Percentiles rank a stretch among this genome's conserved stretches.
Conservation (phyloP, 2,329 filamentous ascomycete species). For the Pseudocercospora musae region DNA sequence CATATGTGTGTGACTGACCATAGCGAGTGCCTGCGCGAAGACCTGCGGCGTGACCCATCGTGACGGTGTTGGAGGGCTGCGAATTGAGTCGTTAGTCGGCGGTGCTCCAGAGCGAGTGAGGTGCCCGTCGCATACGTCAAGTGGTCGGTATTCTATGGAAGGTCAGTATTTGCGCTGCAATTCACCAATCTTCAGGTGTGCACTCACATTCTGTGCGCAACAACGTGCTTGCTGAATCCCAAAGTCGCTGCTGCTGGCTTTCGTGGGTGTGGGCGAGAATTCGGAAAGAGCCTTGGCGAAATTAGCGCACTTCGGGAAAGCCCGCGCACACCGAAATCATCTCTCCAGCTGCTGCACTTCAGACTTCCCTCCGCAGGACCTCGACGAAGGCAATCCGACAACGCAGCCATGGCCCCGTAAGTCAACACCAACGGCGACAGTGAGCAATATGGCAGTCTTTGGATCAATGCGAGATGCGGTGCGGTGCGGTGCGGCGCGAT, state of each 20-base stretch:
- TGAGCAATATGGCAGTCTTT: slow-evolving; percentile 10
- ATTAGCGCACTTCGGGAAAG: neutral
- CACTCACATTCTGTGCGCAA: slow-evolving; percentile 12
- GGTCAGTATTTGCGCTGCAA: slow-evolving; percentile 7
- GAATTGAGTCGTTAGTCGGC: slow-evolving; percentile 17
- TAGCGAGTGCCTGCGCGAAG: slow-evolving; percentile 43
- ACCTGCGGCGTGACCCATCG: slow-evolving; percentile 55
- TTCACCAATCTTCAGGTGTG: neutral
- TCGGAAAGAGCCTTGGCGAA: neutral
- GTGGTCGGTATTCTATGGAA: slow-evolving; percentile 7
- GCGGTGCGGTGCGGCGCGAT: slow-evolving; percentile 1
- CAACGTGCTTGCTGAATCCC: slow-evolving; percentile 5
- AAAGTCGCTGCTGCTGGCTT: neutral
- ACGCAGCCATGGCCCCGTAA: slow-evolving; percentile 28
- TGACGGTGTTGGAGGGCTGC: slow-evolving; percentile 35
- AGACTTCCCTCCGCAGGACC: neutral
- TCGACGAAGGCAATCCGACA: slow-evolving; percentile 12
- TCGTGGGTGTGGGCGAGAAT: neutral
- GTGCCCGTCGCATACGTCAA: slow-evolving; percentile 12
- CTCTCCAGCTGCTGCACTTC: neutral
- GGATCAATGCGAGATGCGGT: neutral
- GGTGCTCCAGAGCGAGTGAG: neutral
- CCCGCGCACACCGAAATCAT: neutral
- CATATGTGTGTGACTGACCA: slow-evolving; percentile 31
- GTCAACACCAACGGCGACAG: slow-evolving; percentile 10